Evolutionary conservation across 2,329 filamentous ascomycete genomes (phyloP).

Genomic region (Verticillium longisporum): DNA sequence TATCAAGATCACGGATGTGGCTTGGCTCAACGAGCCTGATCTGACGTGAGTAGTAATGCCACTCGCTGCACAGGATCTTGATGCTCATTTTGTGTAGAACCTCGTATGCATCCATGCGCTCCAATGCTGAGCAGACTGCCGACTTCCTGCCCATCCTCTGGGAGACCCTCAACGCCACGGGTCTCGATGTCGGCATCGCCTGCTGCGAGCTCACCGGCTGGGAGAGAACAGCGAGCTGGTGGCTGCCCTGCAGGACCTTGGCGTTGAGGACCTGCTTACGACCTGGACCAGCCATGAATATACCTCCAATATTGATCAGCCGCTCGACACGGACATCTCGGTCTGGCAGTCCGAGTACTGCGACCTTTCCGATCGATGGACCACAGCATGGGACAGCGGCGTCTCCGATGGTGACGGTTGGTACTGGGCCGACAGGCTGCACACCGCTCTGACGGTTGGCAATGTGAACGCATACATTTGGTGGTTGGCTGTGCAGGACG

Average conservation of each 20-base stretch:
- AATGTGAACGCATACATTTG: conserved; percentile 3
- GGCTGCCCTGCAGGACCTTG: conserved; percentile 23
- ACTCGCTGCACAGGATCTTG: too few species aligned
- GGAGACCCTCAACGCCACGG: conserved; percentile 3
- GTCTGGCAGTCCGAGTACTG: conserved; percentile 47
- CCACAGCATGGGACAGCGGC: conserved; percentile 36
- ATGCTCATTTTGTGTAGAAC: conserved; percentile 13
- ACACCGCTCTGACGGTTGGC: conserved; percentile 1
- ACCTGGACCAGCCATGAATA: conserved; percentile 31
- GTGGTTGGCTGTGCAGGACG: conserved; percentile 2
- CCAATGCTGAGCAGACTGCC: conserved; percentile 19
- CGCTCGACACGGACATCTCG: conserved; percentile 30
- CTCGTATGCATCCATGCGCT: conserved; percentile 31
- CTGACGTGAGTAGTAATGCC: neutral
- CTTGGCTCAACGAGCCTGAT: conserved; percentile 5
- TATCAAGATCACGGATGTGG: conserved; percentile 6
- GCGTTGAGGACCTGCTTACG: conserved; percentile 22
- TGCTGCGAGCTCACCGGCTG: conserved; percentile 33
- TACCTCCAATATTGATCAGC: conserved; percentile 25
- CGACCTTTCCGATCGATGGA: conserved; percentile 36
- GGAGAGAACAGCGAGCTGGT: conserved; percentile 26
- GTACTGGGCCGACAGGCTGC: conserved; percentile 1
- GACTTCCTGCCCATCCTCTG: conserved; percentile 4
- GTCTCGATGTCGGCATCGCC: conserved; percentile 18
- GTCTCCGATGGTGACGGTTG: conserved; percentile 18